Percentiles rank a stretch among this genome's conserved stretches.
These are phyloP conservation scores for Trichophaea hybrida DNA, from an alignment of 2,329 filamentous ascomycete genomes.

Conservation along the genomic window DNA sequence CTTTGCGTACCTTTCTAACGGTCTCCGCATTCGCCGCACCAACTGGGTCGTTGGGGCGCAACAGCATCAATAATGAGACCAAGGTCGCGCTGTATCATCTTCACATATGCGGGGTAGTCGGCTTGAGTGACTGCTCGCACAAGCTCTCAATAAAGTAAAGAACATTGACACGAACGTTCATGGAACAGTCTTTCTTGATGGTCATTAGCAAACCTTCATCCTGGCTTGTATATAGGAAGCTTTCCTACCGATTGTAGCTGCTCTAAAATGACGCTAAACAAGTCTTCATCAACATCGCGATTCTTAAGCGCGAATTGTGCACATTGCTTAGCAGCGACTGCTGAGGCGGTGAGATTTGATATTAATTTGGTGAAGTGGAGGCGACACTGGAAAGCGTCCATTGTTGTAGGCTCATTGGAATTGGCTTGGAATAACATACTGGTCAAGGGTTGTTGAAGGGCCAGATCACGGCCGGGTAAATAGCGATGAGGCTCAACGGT, in stretches of 20 bases:
- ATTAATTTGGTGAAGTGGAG: slow-evolving; percentile 90
- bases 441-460: background rate
- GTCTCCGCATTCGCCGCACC: slow-evolving; percentile 91
- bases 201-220: background rate
- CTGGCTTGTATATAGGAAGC: background rate
- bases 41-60: slow-evolving; percentile 64
- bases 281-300: slow-evolving; percentile 86
- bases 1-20: slow-evolving; percentile 52
- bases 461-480: background rate
- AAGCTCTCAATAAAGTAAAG: slow-evolving; percentile 98
- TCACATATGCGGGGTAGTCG: slow-evolving; percentile 64
- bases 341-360: slow-evolving; percentile 78
- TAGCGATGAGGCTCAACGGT: too few species aligned
- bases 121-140: slow-evolving; percentile 68
- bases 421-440: background rate
- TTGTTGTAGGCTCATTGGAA: background rate
- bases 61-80: slow-evolving; percentile 83
- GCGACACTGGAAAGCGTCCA: slow-evolving; percentile 90
- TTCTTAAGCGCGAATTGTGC: slow-evolving; percentile 91
- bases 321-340: slow-evolving; percentile 78
- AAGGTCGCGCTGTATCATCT: slow-evolving; percentile 92
- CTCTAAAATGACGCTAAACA: slow-evolving; percentile 94
- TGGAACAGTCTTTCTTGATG: slow-evolving; percentile 50
- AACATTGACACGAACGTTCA: slow-evolving; percentile 96
- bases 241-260: slow-evolving; percentile 64